Evolutionary conservation across 108 stramenopile genomes (phyloP).

Genomic region (Poteriospumella lacustris): DNA sequence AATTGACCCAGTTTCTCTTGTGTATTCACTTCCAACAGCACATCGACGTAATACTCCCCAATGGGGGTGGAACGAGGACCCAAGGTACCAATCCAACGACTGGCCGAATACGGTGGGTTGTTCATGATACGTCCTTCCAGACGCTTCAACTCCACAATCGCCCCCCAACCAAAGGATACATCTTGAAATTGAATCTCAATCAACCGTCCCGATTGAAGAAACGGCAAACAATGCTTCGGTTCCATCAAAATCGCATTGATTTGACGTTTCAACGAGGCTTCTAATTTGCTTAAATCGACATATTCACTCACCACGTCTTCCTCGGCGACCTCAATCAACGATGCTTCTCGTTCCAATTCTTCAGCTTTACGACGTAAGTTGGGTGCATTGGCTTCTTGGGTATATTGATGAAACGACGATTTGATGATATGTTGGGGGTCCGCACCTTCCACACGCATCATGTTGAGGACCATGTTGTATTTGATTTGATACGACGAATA

Average conservation of each 20-base stretch:
- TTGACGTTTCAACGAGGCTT: slow-evolving; percentile 63
- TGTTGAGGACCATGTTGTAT: slow-evolving; percentile 98
- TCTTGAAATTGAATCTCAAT: slow-evolving; percentile 34
- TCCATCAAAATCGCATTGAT: slow-evolving; percentile 71
- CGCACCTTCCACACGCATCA: slow-evolving; percentile 88
- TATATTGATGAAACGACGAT: slow-evolving; percentile 90
- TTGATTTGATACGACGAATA: slow-evolving; percentile 89
- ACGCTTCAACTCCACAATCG: slow-evolving; percentile 63
- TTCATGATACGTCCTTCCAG: slow-evolving; percentile 35
- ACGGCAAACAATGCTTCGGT: slow-evolving; percentile 79
- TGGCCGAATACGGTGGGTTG: background rate
- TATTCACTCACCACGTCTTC: slow-evolving; percentile 67
- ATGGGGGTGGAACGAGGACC: background rate
- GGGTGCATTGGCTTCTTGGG: slow-evolving; percentile 75
- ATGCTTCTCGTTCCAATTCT: slow-evolving; percentile 61
- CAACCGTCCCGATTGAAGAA: slow-evolving; percentile 77
- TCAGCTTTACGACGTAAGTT: slow-evolving; percentile 56
- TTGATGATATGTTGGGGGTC: slow-evolving; percentile 91
- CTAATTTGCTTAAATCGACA: slow-evolving; percentile 71
- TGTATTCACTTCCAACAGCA: slow-evolving; percentile 4
- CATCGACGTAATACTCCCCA: background rate
- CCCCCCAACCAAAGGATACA: slow-evolving; percentile 77
- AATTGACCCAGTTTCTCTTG: background rate
- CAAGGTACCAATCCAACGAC: background rate
- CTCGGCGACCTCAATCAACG: slow-evolving; percentile 60